phyloP scores from a whole-genome alignment of 2,329 filamentous ascomycete genomes.

The Tolypocladium amazonense region DNA sequence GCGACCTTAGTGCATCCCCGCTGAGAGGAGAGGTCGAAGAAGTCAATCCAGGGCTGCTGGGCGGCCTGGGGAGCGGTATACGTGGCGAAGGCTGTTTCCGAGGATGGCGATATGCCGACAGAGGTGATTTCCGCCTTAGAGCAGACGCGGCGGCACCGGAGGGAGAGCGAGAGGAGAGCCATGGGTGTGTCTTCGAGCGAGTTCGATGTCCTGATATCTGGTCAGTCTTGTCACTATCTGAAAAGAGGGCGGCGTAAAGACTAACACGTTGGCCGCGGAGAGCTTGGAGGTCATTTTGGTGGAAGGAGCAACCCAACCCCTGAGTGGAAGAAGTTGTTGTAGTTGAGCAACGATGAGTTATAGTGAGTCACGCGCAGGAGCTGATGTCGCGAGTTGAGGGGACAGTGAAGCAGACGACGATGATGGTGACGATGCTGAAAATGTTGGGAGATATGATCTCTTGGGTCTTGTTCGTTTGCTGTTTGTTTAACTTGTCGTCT shows the following conservation, averaged over 20 bases:
- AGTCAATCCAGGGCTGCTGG: conserved; percentile 25
- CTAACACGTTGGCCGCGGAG: background rate
- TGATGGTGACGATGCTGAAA: background rate
- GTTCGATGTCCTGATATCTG: background rate
- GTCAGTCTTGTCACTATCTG: background rate
- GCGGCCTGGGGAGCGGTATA: conserved; percentile 16
- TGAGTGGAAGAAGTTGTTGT: background rate
- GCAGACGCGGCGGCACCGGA: conserved; percentile 15
- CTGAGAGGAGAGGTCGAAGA: conserved; percentile 17
- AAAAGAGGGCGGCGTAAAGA: background rate
- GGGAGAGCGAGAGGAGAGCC: conserved; percentile 10
- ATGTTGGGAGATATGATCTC: rapidly evolving
- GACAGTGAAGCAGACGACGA: background rate
- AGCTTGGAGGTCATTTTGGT: background rate
- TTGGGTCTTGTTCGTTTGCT: background rate
- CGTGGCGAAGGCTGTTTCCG: conserved; percentile 16
- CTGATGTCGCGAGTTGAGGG: background rate
- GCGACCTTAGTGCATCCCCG: conserved; percentile 18
- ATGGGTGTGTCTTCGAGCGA: background rate
- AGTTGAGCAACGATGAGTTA: background rate
- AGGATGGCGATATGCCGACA: conserved; percentile 17
- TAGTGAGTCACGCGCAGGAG: background rate
- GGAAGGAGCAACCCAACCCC: background rate
- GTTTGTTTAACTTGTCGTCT: background rate
- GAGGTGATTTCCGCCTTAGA: conserved; percentile 20